These are phyloP conservation scores for Tanacetum coccineum DNA, from an alignment of 129 eudicot genomes.

Conservation along the genomic window DNA sequence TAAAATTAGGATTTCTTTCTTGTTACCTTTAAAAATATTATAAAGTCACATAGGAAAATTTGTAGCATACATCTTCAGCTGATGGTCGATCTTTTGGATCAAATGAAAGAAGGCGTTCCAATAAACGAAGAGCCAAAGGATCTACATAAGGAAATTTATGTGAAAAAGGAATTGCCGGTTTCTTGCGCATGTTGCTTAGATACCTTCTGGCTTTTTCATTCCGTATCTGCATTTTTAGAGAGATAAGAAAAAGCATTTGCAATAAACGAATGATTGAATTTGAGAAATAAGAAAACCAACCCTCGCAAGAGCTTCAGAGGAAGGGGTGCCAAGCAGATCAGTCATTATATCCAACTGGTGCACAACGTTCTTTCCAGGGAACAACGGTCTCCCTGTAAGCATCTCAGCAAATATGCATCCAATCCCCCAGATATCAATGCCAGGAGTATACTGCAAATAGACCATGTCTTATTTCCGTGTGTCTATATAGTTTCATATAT, in stretches of 20 bases:
- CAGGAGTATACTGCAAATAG: slow-evolving; percentile 81
- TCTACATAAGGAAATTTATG: slow-evolving; percentile 70
- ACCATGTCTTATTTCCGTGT: slow-evolving; percentile 21
- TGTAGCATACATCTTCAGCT: slow-evolving; percentile 65
- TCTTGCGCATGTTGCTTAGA: slow-evolving; percentile 73
- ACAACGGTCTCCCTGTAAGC: slow-evolving; percentile 78
- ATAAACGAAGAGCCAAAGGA: slow-evolving; percentile 74
- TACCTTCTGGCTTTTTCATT: slow-evolving; percentile 96
- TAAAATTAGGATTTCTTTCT: background rate
- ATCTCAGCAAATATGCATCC: slow-evolving; percentile 98
- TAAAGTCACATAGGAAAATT: background rate
- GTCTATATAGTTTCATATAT: background rate
- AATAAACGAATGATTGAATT: slow-evolving; percentile 5
- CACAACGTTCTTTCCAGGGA: slow-evolving; percentile 94
- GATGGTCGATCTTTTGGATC: slow-evolving; percentile 94
- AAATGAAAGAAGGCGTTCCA: slow-evolving; percentile 80
- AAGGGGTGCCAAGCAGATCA: slow-evolving; percentile 89
- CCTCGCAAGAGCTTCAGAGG: slow-evolving; percentile 70
- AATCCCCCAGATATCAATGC: slow-evolving; percentile 90
- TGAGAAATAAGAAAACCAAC: slow-evolving; percentile 27
- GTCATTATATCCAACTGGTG: slow-evolving; percentile 85
- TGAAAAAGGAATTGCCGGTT: slow-evolving; percentile 59
- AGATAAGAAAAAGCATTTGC: background rate
- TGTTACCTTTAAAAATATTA: background rate
- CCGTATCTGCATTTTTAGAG: slow-evolving; percentile 53